phyloP scores from a whole-genome alignment of 2,329 filamentous ascomycete genomes.

The Penicillium sp. region DNA sequence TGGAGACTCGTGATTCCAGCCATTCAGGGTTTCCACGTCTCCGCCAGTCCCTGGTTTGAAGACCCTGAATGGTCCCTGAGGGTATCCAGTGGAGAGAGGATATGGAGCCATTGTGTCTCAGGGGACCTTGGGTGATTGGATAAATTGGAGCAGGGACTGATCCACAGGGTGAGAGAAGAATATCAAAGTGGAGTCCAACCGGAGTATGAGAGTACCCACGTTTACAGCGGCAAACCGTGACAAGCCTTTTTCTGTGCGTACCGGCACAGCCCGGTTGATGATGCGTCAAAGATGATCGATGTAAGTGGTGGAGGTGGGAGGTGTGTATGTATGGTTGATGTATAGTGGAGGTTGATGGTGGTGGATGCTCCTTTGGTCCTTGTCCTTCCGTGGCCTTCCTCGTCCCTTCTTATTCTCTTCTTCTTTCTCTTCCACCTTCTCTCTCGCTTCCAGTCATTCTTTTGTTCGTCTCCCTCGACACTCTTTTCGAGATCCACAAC shows the following conservation, averaged over 20 bases:
- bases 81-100: background rate
- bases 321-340: background rate
- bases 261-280: slow-evolving; percentile 26
- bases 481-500: slow-evolving; percentile 14
- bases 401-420: background rate
- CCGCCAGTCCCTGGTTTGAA: background rate
- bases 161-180: slow-evolving; percentile 6
- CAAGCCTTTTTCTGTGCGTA: slow-evolving; percentile 15
- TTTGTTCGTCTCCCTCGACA: slow-evolving; percentile 17
- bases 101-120: slow-evolving; percentile 5
- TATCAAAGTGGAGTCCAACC: slow-evolving; percentile 10
- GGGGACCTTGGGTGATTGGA: background rate
- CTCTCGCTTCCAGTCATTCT: slow-evolving; percentile 6
- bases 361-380: background rate
- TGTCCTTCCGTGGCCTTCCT: background rate
- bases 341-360: background rate
- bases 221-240: slow-evolving; percentile 4
- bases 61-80: slow-evolving; percentile 6
- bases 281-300: slow-evolving; percentile 16
- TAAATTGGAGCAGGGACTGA: background rate
- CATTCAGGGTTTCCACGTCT: slow-evolving; percentile 6
- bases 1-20: background rate
- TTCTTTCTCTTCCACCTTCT: background rate
- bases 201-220: background rate
- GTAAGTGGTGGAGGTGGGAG: background rate